Conservation (phyloP, 2,329 filamentous ascomycete species). For the Arthroderma sp. region DNA sequence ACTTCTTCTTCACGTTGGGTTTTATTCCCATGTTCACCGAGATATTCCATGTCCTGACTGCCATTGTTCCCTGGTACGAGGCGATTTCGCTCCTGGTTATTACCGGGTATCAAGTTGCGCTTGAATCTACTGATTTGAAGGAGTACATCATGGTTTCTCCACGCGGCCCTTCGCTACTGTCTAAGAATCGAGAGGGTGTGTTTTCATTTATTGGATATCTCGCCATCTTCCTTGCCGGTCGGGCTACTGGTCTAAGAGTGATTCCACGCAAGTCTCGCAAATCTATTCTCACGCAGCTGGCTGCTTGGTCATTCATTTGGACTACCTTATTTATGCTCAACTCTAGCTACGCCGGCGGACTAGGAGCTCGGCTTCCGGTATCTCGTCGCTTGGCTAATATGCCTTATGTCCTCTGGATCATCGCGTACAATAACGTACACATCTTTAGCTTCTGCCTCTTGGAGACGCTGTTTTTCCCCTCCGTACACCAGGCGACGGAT, state of each 20-base stretch:
- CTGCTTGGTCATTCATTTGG: conserved; percentile 56
- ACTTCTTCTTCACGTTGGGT: conserved; percentile 95
- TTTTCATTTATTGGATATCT: conserved; percentile 91
- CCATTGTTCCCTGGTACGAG: conserved; percentile 62
- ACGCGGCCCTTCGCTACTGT: conserved; percentile 58
- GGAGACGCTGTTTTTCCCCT: conserved; percentile 67
- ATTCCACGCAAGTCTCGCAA: conserved; percentile 49
- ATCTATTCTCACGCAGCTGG: conserved; percentile 51
- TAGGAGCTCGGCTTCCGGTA: conserved; percentile 52
- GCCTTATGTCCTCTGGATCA: conserved; percentile 84
- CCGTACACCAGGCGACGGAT: conserved; percentile 46
- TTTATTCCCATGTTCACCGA: conserved; percentile 82
- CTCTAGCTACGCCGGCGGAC: conserved; percentile 56
- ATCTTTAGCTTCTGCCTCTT: conserved; percentile 64
- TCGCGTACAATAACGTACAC: conserved; percentile 80
- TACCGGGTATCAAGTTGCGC: conserved; percentile 56
- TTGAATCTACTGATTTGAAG: conserved; percentile 68
- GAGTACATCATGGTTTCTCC: conserved; percentile 72
- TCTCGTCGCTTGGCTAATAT: conserved; percentile 86
- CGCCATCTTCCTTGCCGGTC: conserved; percentile 83
- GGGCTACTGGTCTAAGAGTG: conserved; percentile 67
- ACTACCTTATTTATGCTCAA: conserved; percentile 53
- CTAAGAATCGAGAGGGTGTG: conserved; percentile 88
- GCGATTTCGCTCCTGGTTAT: conserved; percentile 57
- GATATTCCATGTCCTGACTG: conserved; percentile 59